Conservation (phyloP, 345 rosid species). For the thale cress (Arabidopsis thaliana) region TAIR10.1 NC_003074.8:5505501-5506000, state of each 20-base stretch:
- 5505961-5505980: conserved; percentile 89
- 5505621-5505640: conserved; percentile 95
- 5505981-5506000: conserved; percentile 72
- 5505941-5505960: conserved; percentile 94
- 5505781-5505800: conserved; percentile 90
- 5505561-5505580: conserved; percentile 84
- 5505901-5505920: conserved; percentile 95
- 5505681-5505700: neutral
- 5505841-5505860: conserved; percentile 90
- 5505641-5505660: conserved; percentile 91
- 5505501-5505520: conserved; percentile 1
- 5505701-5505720: neutral
- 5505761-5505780: conserved; percentile 76
- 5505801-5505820: conserved; percentile 79
- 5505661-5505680: conserved; percentile 42
- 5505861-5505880: conserved; percentile 96
- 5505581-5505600: conserved; percentile 80
- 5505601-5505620: conserved; percentile 94
- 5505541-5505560: conserved; percentile 80
- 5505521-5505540: conserved; percentile 44
- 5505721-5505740: conserved; percentile 5
- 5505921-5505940: conserved; percentile 83
- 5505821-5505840: conserved; percentile 91
- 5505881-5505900: conserved; percentile 93
- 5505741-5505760: conserved; percentile 31